Evolutionary conservation across 2,329 filamentous ascomycete species (phyloP).

Genomic region (Whalleya microplaca): DNA sequence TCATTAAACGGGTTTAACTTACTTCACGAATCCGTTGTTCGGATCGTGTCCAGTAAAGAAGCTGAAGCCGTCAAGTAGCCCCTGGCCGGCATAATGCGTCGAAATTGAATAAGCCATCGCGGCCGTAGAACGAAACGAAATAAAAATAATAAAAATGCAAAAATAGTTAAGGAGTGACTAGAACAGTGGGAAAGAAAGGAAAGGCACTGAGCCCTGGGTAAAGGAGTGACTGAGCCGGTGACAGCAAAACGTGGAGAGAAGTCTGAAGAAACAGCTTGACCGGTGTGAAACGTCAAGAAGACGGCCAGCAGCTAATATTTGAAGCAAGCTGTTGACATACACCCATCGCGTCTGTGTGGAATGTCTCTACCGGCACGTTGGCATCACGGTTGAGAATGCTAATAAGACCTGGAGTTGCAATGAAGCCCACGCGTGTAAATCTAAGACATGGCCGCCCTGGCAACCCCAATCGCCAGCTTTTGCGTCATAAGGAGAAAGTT

Average conservation of each 20-base stretch:
- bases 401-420: slow-evolving; percentile 29
- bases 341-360: slow-evolving; percentile 21
- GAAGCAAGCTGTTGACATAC: slow-evolving; percentile 17
- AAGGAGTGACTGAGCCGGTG: slow-evolving; percentile 26
- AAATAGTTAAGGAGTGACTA: slow-evolving; percentile 31
- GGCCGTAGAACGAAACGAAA: slow-evolving; percentile 4
- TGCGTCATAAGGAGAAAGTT: background rate
- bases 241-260: slow-evolving; percentile 11
- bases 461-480: slow-evolving; percentile 12
- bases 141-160: slow-evolving; percentile 8
- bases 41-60: slow-evolving; percentile 60
- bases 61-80: slow-evolving; percentile 47
- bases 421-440: slow-evolving; percentile 11
- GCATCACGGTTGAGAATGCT: slow-evolving; percentile 29
- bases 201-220: slow-evolving; percentile 15
- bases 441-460: slow-evolving; percentile 29
- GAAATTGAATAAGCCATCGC: slow-evolving; percentile 37
- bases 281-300: background rate
- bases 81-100: slow-evolving; percentile 37
- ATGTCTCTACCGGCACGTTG: slow-evolving; percentile 30
- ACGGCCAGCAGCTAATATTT: slow-evolving; percentile 19
- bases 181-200: slow-evolving; percentile 22
- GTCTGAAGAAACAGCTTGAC: slow-evolving; percentile 11
- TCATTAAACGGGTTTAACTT: slow-evolving; percentile 42
- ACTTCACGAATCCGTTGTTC: slow-evolving; percentile 70